Conservation (phyloP, 306 rosid genomes). For the Quercus suber region DNA sequence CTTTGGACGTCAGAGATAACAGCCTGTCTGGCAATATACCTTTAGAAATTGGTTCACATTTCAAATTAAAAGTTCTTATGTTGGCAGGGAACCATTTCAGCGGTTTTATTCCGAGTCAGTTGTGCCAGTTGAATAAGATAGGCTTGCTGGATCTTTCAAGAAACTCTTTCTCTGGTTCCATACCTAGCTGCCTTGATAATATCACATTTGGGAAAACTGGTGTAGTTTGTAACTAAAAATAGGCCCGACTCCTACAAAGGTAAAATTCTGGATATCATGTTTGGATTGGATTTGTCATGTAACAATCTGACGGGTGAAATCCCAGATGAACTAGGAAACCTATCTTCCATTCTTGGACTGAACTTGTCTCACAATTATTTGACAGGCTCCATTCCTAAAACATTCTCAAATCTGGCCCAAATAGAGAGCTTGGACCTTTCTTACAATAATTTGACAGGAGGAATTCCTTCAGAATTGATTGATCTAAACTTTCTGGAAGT, state of each 20-base stretch:
- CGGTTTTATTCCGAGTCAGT: neutral
- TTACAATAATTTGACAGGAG: neutral
- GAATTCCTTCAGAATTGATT: too few species aligned
- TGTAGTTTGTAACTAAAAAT: neutral
- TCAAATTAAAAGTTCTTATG: neutral
- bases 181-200: conserved; percentile 6
- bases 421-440: conserved; percentile 14
- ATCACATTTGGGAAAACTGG: neutral
- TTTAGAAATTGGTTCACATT: neutral
- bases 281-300: conserved; percentile 2
- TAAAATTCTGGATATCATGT: neutral
- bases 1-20: neutral
- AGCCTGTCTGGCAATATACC: neutral
- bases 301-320: neutral
- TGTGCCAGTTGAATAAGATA: neutral
- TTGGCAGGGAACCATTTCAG: neutral
- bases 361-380: conserved; percentile 11
- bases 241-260: neutral
- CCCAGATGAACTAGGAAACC: neutral
- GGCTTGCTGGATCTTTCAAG: conserved; percentile 2
- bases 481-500: too few species aligned
- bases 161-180: conserved; percentile 1
- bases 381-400: conserved; percentile 2
- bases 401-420: neutral
- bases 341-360: neutral